Conservation (phyloP, 805 yeast species). For the Priceomyces haplophilus region DNA sequence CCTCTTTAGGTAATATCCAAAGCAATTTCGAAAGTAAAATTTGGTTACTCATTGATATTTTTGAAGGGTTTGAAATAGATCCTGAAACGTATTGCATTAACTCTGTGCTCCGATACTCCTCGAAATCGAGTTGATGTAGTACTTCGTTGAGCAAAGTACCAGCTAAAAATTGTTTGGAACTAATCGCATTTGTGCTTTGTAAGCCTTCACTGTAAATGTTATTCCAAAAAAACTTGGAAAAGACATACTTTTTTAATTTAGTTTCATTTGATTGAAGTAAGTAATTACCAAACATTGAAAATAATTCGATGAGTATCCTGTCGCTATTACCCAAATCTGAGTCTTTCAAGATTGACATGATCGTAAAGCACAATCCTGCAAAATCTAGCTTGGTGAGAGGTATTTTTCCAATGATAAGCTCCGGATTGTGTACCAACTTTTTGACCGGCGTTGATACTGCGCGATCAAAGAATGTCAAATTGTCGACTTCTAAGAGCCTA, state of each 20-base stretch:
- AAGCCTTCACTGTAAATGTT: constrained; percentile 12
- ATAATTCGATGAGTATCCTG: constrained; percentile 28
- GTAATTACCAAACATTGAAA: constrained; percentile 46
- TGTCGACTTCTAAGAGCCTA: background rate
- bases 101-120: background rate
- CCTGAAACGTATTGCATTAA: background rate
- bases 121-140: constrained; percentile 25
- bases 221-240: constrained; percentile 28
- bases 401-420: constrained; percentile 20
- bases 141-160: constrained; percentile 35
- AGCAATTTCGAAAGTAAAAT: constrained; percentile 15
- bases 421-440: constrained; percentile 1
- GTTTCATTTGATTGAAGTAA: constrained; percentile 12
- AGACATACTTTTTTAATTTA: constrained; percentile 13
- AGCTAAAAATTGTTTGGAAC: constrained; percentile 15
- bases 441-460: constrained; percentile 11
- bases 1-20: constrained; percentile 26
- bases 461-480: constrained; percentile 12
- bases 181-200: background rate
- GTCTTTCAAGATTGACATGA: constrained; percentile 28
- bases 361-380: constrained; percentile 42
- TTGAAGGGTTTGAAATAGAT: background rate
- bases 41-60: constrained; percentile 12
- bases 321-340: constrained; percentile 17
- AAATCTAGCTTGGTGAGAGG: constrained; percentile 49